Conservation (phyloP, 2,329 filamentous ascomycete genomes). For the Cytospora mali region DNA sequence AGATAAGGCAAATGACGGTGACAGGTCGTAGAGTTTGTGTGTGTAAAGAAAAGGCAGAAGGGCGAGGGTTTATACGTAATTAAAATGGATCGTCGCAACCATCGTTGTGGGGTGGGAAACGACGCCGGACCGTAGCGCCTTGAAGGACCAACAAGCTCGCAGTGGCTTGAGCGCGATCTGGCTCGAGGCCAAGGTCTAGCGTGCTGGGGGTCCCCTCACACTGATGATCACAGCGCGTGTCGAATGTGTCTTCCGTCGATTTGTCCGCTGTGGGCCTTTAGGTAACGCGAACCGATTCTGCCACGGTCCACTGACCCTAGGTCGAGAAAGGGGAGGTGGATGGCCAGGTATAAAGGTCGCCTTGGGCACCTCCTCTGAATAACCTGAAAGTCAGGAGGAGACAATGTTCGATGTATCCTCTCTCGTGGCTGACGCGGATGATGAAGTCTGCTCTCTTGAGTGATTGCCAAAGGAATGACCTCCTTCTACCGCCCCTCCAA, state of each 20-base stretch:
- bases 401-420: slow-evolving; percentile 10
- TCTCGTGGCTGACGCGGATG: slow-evolving; percentile 4
- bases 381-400: neutral
- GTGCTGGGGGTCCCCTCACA: slow-evolving; percentile 21
- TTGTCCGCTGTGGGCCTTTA: slow-evolving; percentile 27
- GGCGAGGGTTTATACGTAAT: slow-evolving; percentile 53
- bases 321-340: slow-evolving; percentile 24
- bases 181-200: slow-evolving; percentile 20
- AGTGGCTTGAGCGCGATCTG: slow-evolving; percentile 19
- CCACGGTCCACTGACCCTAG: slow-evolving; percentile 25
- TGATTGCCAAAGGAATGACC: slow-evolving; percentile 15
- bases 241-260: slow-evolving; percentile 16
- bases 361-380: slow-evolving; percentile 23
- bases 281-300: slow-evolving; percentile 28
- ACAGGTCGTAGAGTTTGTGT: slow-evolving; percentile 42
- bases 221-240: slow-evolving; percentile 16
- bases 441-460: slow-evolving; percentile 6
- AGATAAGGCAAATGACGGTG: slow-evolving; percentile 40
- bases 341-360: slow-evolving; percentile 27
- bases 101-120: slow-evolving; percentile 32
- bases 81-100: slow-evolving; percentile 29
- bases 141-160: slow-evolving; percentile 21
- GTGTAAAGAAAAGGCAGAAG: slow-evolving; percentile 46
- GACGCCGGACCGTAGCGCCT: slow-evolving; percentile 25
- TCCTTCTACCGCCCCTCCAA: slow-evolving; percentile 20